These are phyloP conservation scores for Aureobasidium musti DNA, from an alignment of 2,329 filamentous ascomycete species.

Conservation along the genomic window DNA sequence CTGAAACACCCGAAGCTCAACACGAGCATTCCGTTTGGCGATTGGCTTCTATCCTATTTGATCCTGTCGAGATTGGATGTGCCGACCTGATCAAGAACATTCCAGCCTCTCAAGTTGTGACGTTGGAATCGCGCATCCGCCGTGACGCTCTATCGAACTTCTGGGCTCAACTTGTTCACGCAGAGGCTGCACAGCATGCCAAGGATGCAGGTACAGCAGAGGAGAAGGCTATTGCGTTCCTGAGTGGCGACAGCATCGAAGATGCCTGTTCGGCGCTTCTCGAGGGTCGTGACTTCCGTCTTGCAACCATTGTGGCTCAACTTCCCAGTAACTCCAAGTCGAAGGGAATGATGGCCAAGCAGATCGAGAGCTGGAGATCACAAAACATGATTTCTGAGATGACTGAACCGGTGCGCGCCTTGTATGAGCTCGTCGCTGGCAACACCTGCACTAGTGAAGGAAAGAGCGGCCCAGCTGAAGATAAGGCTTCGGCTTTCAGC, in stretches of 20 bases:
- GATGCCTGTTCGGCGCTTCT: constrained; percentile 82
- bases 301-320: constrained; percentile 81
- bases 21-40: constrained; percentile 82
- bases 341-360: constrained; percentile 73
- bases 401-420: constrained; percentile 74
- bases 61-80: constrained; percentile 53
- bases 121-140: constrained; percentile 44
- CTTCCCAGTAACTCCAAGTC: constrained; percentile 72
- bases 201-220: constrained; percentile 66
- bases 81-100: constrained; percentile 43
- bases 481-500: constrained; percentile 75
- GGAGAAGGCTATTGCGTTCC: constrained; percentile 78
- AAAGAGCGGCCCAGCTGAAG: constrained; percentile 71
- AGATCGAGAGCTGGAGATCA: constrained; percentile 81
- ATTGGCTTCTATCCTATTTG: constrained; percentile 83
- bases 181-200: constrained; percentile 49
- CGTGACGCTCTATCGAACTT: constrained; percentile 67
- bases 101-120: constrained; percentile 47
- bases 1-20: constrained; percentile 25
- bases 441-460: constrained; percentile 84
- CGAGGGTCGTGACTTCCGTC: constrained; percentile 73
- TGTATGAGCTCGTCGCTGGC: constrained; percentile 87
- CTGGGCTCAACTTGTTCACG: constrained; percentile 56
- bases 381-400: constrained; percentile 86
- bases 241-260: constrained; percentile 75